Evolutionary conservation across 192 early-diverging fungal genomes (phyloP).

Genomic region (Kappamyces sp.): DNA sequence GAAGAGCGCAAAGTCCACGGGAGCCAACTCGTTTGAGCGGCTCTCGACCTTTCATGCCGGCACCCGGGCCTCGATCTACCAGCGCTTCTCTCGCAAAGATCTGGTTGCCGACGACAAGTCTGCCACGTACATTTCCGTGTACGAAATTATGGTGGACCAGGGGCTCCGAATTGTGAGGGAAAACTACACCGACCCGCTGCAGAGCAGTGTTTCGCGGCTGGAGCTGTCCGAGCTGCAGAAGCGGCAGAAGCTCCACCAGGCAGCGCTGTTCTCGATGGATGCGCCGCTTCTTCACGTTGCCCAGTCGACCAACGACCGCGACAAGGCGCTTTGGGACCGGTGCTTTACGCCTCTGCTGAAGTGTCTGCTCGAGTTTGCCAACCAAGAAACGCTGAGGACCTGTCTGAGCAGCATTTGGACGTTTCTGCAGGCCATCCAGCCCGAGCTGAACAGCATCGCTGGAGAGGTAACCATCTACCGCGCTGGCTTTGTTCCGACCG

Average conservation of each 20-base stretch:
- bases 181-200: constrained; percentile 30
- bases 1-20: not conserved
- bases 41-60: constrained; percentile 8
- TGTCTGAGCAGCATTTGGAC: constrained; percentile 53
- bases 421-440: constrained; percentile 59
- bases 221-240: constrained; percentile 24
- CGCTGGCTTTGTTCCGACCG: not conserved
- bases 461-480: constrained; percentile 25
- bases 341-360: constrained; percentile 63
- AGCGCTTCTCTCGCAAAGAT: not conserved
- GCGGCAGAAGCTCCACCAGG: constrained; percentile 21
- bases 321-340: constrained; percentile 60
- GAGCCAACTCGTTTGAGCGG: not conserved
- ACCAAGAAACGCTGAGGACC: constrained; percentile 38
- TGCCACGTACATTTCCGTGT: constrained; percentile 4
- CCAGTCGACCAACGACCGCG: constrained; percentile 47
- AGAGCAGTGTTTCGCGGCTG: constrained; percentile 17
- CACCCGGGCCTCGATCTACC: not conserved
- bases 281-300: constrained; percentile 57
- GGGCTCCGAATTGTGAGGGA: constrained; percentile 28
- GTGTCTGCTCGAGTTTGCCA: constrained; percentile 48
- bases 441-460: constrained; percentile 48
- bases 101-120: not conserved
- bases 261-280: constrained; percentile 23
- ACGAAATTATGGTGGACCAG: constrained; percentile 33